Conservation (phyloP, 306 rosid species). For the Sophora flavescens region DNA sequence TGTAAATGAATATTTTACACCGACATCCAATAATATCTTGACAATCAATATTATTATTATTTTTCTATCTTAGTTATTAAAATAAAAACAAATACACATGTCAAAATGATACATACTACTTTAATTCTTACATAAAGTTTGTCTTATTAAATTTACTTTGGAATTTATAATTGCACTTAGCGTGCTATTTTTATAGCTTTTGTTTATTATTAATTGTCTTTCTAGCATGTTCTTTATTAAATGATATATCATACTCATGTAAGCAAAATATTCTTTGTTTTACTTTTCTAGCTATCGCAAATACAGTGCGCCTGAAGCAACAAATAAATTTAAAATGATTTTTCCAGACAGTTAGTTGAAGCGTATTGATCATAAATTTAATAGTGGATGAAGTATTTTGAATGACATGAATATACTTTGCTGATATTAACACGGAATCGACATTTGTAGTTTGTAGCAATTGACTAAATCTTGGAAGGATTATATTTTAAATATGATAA, state of each 20-base stretch:
- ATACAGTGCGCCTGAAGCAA: neutral
- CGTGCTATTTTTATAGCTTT: too few relatives aligned
- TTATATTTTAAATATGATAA: too few relatives aligned
- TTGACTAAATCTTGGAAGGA: neutral
- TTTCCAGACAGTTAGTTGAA: slow-evolving; percentile 25
- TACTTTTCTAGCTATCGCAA: neutral
- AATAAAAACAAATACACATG: too few relatives aligned
- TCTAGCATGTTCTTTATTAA: neutral
- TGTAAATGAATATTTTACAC: too few relatives aligned
- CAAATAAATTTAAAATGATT: slow-evolving; percentile 38
- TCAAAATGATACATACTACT: too few relatives aligned
- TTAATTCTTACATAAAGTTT: too few relatives aligned
- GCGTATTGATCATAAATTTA: slow-evolving; percentile 21
- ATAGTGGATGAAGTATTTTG: slow-evolving; percentile 1
- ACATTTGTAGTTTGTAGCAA: slow-evolving; percentile 33
- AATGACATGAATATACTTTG: neutral
- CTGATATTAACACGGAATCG: slow-evolving; percentile 36
- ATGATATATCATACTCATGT: neutral
- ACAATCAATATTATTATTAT: too few relatives aligned
- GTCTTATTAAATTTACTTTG: too few relatives aligned
- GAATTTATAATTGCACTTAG: too few relatives aligned
- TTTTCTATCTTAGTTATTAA: too few relatives aligned
- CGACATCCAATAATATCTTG: too few relatives aligned
- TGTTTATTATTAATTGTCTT: too few relatives aligned
- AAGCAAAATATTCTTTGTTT: slow-evolving; percentile 10